phyloP scores from a whole-genome alignment of 2,329 filamentous ascomycete genomes.

The Kalmusia sp. region DNA sequence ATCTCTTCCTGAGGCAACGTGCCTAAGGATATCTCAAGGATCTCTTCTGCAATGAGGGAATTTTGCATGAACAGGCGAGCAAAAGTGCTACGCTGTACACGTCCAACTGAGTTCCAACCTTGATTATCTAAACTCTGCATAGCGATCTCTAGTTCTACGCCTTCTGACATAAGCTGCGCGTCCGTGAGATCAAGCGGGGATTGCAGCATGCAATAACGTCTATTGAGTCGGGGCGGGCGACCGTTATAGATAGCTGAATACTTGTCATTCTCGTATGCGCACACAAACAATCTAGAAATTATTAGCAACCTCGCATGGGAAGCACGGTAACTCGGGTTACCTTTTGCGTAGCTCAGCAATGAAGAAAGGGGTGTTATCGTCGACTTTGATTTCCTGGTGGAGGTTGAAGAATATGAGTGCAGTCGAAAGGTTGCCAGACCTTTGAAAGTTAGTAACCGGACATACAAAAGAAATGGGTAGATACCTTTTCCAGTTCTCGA shows the following conservation, averaged over 20 bases:
- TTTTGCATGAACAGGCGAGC: conserved; percentile 57
- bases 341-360: conserved; percentile 44
- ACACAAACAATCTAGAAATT: conserved; percentile 29
- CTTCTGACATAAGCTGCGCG: conserved; percentile 55
- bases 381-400: conserved; percentile 41
- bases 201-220: conserved; percentile 62
- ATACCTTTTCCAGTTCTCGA: conserved; percentile 42
- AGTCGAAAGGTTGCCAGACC: conserved; percentile 36
- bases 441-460: too few relatives aligned
- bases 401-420: conserved; percentile 46
- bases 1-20: conserved; percentile 43
- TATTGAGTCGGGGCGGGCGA: conserved; percentile 60
- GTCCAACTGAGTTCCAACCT: conserved; percentile 61
- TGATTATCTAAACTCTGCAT: conserved; percentile 53
- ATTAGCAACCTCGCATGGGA: not conserved
- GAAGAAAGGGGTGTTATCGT: conserved; percentile 45
- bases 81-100: conserved; percentile 54
- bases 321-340: too few relatives aligned
- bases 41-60: conserved; percentile 62
- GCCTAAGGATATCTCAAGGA: conserved; percentile 64
- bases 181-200: conserved; percentile 63
- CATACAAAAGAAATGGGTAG: too few relatives aligned
- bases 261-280: conserved; percentile 55
- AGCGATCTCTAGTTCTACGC: conserved; percentile 48
- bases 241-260: conserved; percentile 61